phyloP scores from a whole-genome alignment of 208 protist genomes.

The Leishmania guyanensis region DNA sequence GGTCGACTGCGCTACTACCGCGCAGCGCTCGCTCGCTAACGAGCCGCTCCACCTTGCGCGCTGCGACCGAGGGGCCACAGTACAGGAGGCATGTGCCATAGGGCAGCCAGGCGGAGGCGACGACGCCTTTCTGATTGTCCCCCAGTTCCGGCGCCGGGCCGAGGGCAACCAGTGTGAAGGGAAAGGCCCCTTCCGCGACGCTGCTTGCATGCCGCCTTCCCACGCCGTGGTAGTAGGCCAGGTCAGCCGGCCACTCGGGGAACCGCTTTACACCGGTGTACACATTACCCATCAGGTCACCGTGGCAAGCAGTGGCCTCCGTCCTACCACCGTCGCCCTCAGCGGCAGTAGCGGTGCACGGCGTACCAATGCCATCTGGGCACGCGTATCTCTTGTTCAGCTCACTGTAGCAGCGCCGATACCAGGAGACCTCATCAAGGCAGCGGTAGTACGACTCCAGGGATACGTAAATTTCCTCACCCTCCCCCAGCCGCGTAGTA shows the following conservation, averaged over 20 bases:
- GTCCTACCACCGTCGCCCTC: neutral
- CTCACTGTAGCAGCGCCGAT: conserved; percentile 49
- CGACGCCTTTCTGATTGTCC: conserved; percentile 59
- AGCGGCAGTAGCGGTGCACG: neutral
- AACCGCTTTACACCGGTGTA: conserved; percentile 62
- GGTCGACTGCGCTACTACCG: neutral
- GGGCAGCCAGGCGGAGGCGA: conserved; percentile 55
- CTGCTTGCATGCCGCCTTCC: conserved; percentile 52
- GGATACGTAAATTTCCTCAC: conserved; percentile 57
- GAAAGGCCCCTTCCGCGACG: conserved; percentile 60
- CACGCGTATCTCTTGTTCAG: conserved; percentile 20
- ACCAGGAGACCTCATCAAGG: conserved; percentile 78
- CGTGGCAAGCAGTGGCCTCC: neutral
- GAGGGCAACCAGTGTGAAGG: conserved; percentile 76
- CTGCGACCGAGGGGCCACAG: conserved; percentile 62
- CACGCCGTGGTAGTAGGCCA: conserved; percentile 81
- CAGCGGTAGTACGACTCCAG: conserved; percentile 85
- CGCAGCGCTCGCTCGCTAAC: conserved; percentile 9
- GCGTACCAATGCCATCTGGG: neutral
- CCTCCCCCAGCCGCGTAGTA: conserved; percentile 56
- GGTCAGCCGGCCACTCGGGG: conserved; percentile 47
- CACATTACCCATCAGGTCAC: conserved; percentile 25
- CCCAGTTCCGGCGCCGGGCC: conserved; percentile 61
- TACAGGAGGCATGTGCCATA: conserved; percentile 87
- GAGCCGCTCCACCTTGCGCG: conserved; percentile 53